Evolutionary conservation across 1,139 yeast genomes (phyloP).

Genomic region (Saccharomyces pastorianus): DNA sequence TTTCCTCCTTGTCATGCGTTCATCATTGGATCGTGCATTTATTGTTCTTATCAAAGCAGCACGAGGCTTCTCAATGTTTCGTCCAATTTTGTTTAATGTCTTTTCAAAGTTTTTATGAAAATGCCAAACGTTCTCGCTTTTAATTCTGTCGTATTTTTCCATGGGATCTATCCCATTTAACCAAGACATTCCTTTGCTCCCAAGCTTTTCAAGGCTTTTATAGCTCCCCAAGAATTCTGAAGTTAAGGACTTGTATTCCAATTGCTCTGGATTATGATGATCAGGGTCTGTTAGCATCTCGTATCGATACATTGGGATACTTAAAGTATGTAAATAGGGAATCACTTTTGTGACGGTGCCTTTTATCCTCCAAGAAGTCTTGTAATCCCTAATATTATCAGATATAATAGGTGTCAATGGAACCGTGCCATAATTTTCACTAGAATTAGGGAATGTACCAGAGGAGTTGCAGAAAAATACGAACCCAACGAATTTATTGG

Average conservation of each 20-base stretch:
- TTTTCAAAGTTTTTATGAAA: not conserved
- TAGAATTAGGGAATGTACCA: slow-evolving; percentile 27
- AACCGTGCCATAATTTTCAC: not conserved
- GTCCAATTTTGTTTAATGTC: slow-evolving; percentile 5
- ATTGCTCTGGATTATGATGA: not conserved
- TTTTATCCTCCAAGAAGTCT: slow-evolving; percentile 1
- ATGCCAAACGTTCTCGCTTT: not conserved
- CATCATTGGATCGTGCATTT: not conserved
- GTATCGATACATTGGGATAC: slow-evolving; percentile 5
- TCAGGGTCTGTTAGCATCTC: not conserved
- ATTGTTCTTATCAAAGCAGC: not conserved
- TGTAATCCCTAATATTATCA: slow-evolving; percentile 42
- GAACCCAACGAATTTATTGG: slow-evolving; percentile 60
- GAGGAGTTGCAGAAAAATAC: slow-evolving; percentile 46
- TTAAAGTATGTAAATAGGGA: slow-evolving; percentile 52
- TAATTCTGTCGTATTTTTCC: not conserved
- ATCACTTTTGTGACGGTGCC: slow-evolving; percentile 36
- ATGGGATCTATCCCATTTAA: not conserved
- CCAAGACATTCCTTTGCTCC: not conserved
- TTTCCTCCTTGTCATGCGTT: not conserved
- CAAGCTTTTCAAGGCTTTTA: not conserved
- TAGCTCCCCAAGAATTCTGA: not conserved
- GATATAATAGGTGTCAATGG: slow-evolving; percentile 57
- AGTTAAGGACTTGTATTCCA: not conserved
- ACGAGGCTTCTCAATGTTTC: not conserved